Evolutionary conservation across 108 stramenopile species (phyloP), one percentile per base, ranked within the genome.

Genomic region (Skeletonema costatum): DNA sequence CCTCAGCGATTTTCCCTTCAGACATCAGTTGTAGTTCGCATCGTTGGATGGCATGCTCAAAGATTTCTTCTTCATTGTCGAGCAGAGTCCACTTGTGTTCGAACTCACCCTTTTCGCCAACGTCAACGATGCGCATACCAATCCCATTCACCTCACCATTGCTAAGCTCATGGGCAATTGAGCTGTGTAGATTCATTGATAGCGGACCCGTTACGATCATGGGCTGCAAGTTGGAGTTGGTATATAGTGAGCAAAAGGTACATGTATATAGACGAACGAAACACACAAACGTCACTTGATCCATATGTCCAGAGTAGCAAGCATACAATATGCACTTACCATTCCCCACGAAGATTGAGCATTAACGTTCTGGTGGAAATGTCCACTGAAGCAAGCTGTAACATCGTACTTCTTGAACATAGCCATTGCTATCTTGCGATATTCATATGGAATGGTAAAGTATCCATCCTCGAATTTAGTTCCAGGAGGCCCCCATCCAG

Each of bases 191-290:
- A 13, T 39, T 79, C 78, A 79, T 79, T 10, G 33, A 38, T 30
- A 79, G 48, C 2, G 78, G 78, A 9, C 78, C 78, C 10, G 73
- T 79, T 7, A 79, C 78, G 32, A 79, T 79, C 78, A 79, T 79
- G 17, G 76, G 76, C 70, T 41, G 42, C 14, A 53, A 53, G 51
- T 21, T 21, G 8, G 21, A 7, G 21, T n/a, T 53, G 16, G 42
- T 44, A 44, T 2, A 44, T 44, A 16, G 14, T 44, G 42, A 44
- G 42, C 14, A 44, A 9, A 13, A 16, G 42, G 14, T 44, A 13
- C 14, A 44, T 6, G 8, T 12, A 44, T 16, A 44, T 16, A 8
- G 14, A 6, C 6, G 14, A 0, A 39, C 38, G 25, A 25, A 25
- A 25, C 25, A 25, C 25, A 25, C 25, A 25, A 25, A 25, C 25